Evolutionary conservation across 202 grass and related monocot genomes (phyloP).

Genomic region (Setaria viridis): DNA sequence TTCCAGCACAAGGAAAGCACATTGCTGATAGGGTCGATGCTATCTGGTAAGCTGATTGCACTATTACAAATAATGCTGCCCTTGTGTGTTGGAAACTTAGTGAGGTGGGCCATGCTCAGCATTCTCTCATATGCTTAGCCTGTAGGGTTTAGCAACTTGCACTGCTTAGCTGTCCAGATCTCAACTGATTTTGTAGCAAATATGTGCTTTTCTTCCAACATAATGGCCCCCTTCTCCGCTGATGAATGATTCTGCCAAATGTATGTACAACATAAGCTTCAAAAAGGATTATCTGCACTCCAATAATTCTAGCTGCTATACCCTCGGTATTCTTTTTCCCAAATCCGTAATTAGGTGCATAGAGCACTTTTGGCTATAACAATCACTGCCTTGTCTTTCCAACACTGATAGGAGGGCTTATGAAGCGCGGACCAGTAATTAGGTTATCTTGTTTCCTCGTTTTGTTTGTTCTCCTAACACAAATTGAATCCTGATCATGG

Average conservation of each 20-base stretch:
- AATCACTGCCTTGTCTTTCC: conserved; percentile 14
- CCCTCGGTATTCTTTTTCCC: not conserved
- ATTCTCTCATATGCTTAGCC: not conserved
- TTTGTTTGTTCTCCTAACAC: conserved; percentile 2
- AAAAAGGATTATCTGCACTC: not conserved
- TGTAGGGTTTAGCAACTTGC: not conserved
- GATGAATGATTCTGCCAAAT: conserved; percentile 5
- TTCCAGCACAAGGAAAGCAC: conserved; percentile 91
- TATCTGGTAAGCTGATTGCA: conserved; percentile 72
- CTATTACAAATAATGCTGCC: conserved; percentile 9
- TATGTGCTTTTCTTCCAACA: not conserved
- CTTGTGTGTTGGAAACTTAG: conserved; percentile 6
- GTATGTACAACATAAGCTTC: not conserved
- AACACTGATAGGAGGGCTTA: not conserved
- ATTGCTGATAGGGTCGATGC: conserved; percentile 92
- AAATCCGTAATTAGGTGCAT: not conserved
- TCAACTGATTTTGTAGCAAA: not conserved
- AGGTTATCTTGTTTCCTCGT: not conserved
- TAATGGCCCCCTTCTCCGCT: not conserved
- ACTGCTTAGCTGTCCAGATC: not conserved
- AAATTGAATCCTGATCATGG: not conserved
- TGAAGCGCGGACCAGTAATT: not conserved
- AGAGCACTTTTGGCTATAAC: not conserved
- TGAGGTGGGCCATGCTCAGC: not conserved
- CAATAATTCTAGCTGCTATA: not conserved